phyloP scores from a whole-genome alignment of 352 stramenopile genomes.

The Phytophthora nicotianae region DNA sequence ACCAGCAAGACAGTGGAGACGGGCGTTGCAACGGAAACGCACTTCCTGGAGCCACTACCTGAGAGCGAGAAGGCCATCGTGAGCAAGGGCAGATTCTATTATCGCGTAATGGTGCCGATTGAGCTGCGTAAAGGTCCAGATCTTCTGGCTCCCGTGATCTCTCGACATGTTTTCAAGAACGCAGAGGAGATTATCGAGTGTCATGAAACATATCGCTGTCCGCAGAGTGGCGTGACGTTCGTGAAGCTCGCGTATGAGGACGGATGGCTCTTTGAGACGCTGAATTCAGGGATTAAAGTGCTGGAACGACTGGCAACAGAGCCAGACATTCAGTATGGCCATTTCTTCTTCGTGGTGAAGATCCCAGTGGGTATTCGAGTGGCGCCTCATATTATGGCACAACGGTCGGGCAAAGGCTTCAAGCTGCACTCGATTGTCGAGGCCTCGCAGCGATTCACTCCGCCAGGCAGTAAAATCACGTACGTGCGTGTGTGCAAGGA shows the following conservation, averaged over 20 bases:
- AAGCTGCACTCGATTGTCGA: constrained; percentile 86
- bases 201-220: constrained; percentile 66
- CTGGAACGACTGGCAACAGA: constrained; percentile 68
- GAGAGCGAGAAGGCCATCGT: constrained; percentile 43
- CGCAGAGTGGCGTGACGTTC: constrained; percentile 76
- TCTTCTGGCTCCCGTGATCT: constrained; percentile 73
- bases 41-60: constrained; percentile 49
- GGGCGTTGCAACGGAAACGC: constrained; percentile 19
- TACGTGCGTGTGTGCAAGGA: constrained; percentile 86
- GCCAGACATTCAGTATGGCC: constrained; percentile 66
- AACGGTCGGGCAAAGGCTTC: constrained; percentile 79
- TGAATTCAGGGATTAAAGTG: constrained; percentile 83
- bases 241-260: constrained; percentile 85
- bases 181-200: constrained; percentile 86
- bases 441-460: constrained; percentile 82
- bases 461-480: constrained; percentile 80
- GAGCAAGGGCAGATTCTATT: constrained; percentile 64
- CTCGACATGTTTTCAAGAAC: constrained; percentile 74
- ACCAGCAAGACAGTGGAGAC: constrained; percentile 25
- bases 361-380: constrained; percentile 86
- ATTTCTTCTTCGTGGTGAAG: constrained; percentile 87
- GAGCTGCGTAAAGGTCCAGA: constrained; percentile 73
- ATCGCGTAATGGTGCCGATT: constrained; percentile 78
- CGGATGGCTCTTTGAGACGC: constrained; percentile 81
- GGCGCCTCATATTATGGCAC: constrained; percentile 83